Base-by-base conservation (phyloP, 164 flowering plant genomes). In the Paratinospora sagittata region DNA sequence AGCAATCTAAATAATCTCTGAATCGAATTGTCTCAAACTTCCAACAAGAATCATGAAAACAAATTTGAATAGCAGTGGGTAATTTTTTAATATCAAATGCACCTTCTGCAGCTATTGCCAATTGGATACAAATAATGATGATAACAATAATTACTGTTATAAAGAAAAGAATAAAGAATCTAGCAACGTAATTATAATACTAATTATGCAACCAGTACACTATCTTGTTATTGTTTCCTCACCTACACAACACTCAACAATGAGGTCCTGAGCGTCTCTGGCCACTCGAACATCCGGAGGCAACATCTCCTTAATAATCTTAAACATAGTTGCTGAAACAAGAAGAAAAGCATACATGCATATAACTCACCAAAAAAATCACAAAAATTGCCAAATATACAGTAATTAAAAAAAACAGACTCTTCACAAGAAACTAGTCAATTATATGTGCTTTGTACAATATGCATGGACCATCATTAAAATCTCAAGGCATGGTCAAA, bases 271-370 rank as follows among this genome's bases (percentile, higher is more conserved):
- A 74, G 99, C 87, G 84, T 93, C 99, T 79, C 99, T 86, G 39
- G 99, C 99, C 72, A 96, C 99, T 67, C 99, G 98, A 52, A 96
- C 99, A 85, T 96, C 99, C 19, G 94, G 88, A 0, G 99, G 99
- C 64, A 96, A 74, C 99, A 96, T 96, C 83, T 96, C 98, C 83
- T 96, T 96, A 21, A 96, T 96, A 65, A 96, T 96, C 78, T 96
- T 96, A 30, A 93, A 88, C 99, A 96, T 96, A 11, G 99, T 96
- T 6, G 99, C 99, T 92, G 97, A 78, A 63, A 27, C 3, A 80
- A 60, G 5, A 65, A 68, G 71, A 65, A 36, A 77, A 69, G 9
- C 26, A 10, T 19, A 12, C 64, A 62, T 65, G 30, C 39, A 52
- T 60, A 60, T 60, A 16, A 65, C 9, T 57, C 16, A 33, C 33